Conservation (phyloP, 495 filamentous ascomycete genomes). For the Podospora appendiculata region DNA sequence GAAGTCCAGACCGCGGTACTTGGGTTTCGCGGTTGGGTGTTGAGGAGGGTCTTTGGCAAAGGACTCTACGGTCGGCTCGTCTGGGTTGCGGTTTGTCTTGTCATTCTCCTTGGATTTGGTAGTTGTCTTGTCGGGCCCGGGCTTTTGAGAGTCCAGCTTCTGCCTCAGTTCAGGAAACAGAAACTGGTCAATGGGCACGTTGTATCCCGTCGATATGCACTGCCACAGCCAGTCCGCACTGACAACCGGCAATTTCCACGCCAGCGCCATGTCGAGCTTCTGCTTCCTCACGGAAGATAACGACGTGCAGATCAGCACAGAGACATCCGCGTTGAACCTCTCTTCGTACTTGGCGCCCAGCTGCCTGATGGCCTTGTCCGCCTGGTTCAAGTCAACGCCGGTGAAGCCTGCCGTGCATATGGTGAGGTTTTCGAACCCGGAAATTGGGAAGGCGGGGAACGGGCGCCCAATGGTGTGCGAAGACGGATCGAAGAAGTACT, state of each 20-base stretch:
- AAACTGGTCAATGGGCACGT: conserved; percentile 29
- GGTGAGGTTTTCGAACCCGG: conserved; percentile 56
- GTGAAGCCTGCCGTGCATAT: conserved; percentile 78
- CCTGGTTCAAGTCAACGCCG: conserved; percentile 77
- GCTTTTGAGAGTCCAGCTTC: conserved; percentile 3
- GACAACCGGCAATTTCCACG: conserved; percentile 72
- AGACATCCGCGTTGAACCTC: conserved; percentile 54
- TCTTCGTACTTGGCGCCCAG: conserved; percentile 77
- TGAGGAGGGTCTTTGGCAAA: too few species aligned
- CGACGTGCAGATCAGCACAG: conserved; percentile 62
- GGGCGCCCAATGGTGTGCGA: conserved; percentile 68
- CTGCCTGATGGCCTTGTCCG: conserved; percentile 64
- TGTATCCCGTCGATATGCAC: conserved; percentile 48
- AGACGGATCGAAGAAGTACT: conserved; percentile 59
- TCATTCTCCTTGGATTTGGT: conserved; percentile 13
- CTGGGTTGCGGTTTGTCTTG: background rate
- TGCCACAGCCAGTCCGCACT: conserved; percentile 75
- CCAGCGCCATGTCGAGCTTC: conserved; percentile 66
- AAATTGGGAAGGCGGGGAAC: conserved; percentile 59
- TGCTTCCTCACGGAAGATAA: conserved; percentile 50
- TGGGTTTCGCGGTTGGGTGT: conserved; percentile 2
- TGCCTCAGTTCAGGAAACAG: conserved; percentile 30
- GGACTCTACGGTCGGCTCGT: too few species aligned
- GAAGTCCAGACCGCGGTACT: conserved; percentile 9
- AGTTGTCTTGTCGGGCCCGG: background rate